Conservation (phyloP, 148 eudicot species). For the Vaccinium corymbosum region DNA sequence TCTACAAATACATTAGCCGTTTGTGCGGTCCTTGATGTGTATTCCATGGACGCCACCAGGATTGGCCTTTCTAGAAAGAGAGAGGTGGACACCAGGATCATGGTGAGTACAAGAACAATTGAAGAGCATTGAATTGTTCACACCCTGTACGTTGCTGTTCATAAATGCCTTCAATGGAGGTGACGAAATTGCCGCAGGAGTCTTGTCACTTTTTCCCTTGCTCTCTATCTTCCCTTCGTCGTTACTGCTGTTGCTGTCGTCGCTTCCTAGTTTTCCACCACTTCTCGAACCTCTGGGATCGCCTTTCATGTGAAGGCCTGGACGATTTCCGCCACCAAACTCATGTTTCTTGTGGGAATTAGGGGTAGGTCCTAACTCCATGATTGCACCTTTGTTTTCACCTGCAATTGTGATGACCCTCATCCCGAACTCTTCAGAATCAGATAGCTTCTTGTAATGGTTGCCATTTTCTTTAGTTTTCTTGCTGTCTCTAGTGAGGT, state of each 20-base stretch:
- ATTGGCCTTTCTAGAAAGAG: constrained; percentile 25
- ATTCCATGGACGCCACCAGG: constrained; percentile 9
- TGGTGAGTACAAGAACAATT: constrained; percentile 33
- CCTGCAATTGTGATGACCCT: constrained; percentile 56
- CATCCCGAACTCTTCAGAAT: constrained; percentile 33
- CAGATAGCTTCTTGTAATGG: constrained; percentile 24
- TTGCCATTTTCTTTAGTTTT: background rate
- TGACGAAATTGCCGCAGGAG: background rate
- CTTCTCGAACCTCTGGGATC: background rate
- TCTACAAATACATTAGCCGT: background rate
- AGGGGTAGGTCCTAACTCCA: constrained; percentile 44
- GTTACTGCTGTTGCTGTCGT: background rate
- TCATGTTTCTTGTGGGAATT: constrained; percentile 24
- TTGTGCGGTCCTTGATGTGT: constrained; percentile 16
- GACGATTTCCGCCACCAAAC: background rate
- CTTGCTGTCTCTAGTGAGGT: constrained; percentile 5
- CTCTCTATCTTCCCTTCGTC: background rate
- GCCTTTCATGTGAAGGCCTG: constrained; percentile 15
- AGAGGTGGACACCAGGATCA: constrained; percentile 49
- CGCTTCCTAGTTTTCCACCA: constrained; percentile 17
- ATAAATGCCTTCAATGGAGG: constrained; percentile 30
- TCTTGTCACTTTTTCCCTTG: background rate
- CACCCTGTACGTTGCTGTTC: constrained; percentile 65
- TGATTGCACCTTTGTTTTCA: constrained; percentile 72
- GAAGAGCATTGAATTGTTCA: constrained; percentile 44